A percentile compares a stretch with the other conserved stretches of the same genome.
Evolutionary conservation across 2,329 filamentous ascomycete genomes (phyloP).

Genomic region (Cercospora berteroae): DNA sequence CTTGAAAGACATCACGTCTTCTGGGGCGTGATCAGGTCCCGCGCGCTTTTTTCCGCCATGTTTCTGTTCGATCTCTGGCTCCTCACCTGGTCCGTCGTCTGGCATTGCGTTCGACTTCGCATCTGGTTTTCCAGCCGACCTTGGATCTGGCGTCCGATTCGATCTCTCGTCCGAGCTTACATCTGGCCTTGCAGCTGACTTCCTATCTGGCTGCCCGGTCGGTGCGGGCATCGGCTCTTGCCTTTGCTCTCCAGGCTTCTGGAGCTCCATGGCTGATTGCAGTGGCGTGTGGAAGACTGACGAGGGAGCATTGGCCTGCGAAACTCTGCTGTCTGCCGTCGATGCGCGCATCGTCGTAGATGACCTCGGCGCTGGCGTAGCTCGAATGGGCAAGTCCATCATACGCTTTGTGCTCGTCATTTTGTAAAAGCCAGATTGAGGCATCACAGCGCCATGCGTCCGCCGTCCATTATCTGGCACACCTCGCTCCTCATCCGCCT

Average conservation of each 20-base stretch:
- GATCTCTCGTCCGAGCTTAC: background rate
- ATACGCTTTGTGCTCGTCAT: background rate
- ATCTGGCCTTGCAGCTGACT: background rate
- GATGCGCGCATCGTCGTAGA: background rate
- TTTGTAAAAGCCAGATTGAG: background rate
- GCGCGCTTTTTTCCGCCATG: background rate
- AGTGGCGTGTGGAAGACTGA: background rate
- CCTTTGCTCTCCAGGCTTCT: background rate
- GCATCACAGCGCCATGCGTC: background rate
- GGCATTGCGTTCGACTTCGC: background rate
- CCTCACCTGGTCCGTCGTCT: background rate
- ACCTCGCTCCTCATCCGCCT: background rate
- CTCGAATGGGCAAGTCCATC: background rate
- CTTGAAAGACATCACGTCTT: background rate
- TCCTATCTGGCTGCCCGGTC: background rate
- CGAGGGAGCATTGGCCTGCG: background rate
- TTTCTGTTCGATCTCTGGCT: background rate
- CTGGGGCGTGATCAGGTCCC: background rate
- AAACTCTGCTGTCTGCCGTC: background rate
- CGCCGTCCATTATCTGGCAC: background rate
- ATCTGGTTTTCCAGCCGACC: background rate
- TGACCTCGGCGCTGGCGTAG: background rate
- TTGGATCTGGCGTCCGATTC: background rate
- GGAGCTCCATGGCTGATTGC: background rate
- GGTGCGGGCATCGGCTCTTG: background rate